Percentiles rank a stretch among this genome's conserved stretches.
Evolutionary conservation across 352 stramenopile species (phyloP).

Genomic region (Poterioochromonas sp.): DNA sequence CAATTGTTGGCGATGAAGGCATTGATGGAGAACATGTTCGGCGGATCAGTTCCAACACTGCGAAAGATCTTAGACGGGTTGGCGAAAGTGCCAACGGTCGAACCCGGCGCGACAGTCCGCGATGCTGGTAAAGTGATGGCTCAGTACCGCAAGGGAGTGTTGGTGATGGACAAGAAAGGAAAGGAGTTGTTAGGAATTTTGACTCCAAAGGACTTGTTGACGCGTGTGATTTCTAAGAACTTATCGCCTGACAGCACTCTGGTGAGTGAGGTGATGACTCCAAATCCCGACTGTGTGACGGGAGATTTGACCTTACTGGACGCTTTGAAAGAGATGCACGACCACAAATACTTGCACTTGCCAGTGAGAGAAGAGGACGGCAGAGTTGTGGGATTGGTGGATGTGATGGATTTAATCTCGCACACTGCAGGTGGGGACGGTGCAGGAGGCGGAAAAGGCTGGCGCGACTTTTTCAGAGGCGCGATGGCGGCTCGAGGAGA

Average conservation of each 20-base stretch:
- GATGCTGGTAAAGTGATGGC: slow-evolving; percentile 84
- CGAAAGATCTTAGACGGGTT: slow-evolving; percentile 49
- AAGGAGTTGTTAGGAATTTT: slow-evolving; percentile 83
- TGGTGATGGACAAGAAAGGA: slow-evolving; percentile 76
- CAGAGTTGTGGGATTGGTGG: slow-evolving; percentile 79
- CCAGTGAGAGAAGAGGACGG: slow-evolving; percentile 75
- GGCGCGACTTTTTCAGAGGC: background rate
- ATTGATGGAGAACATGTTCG: slow-evolving; percentile 40
- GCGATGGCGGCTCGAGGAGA: slow-evolving; percentile 32
- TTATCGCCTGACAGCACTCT: slow-evolving; percentile 74
- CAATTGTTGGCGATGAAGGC: slow-evolving; percentile 33
- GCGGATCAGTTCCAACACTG: slow-evolving; percentile 44
- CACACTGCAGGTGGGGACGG: background rate
- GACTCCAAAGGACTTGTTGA: slow-evolving; percentile 90
- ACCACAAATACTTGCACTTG: slow-evolving; percentile 89
- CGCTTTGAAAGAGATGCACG: slow-evolving; percentile 92
- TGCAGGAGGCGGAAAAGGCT: background rate
- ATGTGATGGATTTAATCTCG: slow-evolving; percentile 85
- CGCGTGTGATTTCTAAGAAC: slow-evolving; percentile 76
- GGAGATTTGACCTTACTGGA: slow-evolving; percentile 82
- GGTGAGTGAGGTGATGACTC: slow-evolving; percentile 89
- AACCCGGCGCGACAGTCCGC: slow-evolving; percentile 68
- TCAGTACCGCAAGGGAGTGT: slow-evolving; percentile 73
- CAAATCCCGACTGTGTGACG: slow-evolving; percentile 80
- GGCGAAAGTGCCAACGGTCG: slow-evolving; percentile 49